These are phyloP conservation scores for Fusarium sp. DNA, from an alignment of 2,329 filamentous ascomycete species.

Conservation along the genomic window DNA sequence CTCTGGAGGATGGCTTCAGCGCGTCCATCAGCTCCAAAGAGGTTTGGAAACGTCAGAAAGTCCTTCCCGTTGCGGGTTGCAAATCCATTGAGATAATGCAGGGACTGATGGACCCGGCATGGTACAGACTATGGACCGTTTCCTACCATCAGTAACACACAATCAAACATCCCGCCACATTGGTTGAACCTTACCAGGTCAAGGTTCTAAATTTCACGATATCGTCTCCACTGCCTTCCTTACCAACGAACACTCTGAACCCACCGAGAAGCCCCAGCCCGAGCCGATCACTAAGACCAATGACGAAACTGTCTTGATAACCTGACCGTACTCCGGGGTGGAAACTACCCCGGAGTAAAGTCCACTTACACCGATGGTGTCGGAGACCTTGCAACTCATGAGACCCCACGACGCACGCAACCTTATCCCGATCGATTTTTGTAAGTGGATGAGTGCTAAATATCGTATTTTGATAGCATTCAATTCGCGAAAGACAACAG, in stretches of 20 bases:
- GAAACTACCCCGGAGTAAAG: not conserved
- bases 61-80: conserved; percentile 10
- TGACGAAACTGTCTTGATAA: not conserved
- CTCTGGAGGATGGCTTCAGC: not conserved
- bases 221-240: conserved; percentile 19
- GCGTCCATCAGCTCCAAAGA: conserved; percentile 15
- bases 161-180: not conserved
- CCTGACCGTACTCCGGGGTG: not conserved
- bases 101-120: not conserved
- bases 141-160: not conserved
- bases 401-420: not conserved
- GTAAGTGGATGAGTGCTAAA: not conserved
- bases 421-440: not conserved
- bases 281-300: not conserved
- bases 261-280: not conserved
- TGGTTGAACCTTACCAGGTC: not conserved
- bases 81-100: conserved; percentile 6
- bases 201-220: not conserved
- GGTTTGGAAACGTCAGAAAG: conserved; percentile 19
- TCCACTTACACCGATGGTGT: not conserved
- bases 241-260: not conserved
- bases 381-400: not conserved
- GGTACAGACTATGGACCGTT: not conserved
- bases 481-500: conserved; percentile 18
- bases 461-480: not conserved